A percentile compares a stretch with the other conserved stretches of the same genome.
These are phyloP conservation scores for Schizonepeta tenuifolia DNA, from an alignment of 257 asterid genomes.

Conservation along the genomic window DNA sequence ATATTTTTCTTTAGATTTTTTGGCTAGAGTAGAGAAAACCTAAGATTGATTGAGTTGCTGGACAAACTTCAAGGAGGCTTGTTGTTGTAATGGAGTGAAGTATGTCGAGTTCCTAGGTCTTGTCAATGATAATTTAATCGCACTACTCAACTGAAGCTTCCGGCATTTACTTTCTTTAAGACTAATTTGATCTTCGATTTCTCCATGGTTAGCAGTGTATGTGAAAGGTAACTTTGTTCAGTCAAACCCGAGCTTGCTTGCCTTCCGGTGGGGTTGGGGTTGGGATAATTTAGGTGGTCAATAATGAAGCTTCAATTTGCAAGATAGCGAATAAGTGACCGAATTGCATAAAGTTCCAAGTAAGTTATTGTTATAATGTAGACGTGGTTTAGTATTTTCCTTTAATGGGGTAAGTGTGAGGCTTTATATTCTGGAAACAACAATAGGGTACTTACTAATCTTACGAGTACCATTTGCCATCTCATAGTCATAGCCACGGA, in stretches of 20 bases:
- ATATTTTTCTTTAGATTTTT: not conserved
- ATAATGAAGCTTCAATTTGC: not conserved
- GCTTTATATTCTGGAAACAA: not conserved
- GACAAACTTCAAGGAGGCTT: not conserved
- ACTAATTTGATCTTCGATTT: not conserved
- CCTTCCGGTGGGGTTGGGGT: not conserved
- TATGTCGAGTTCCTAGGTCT: slow-evolving; percentile 7
- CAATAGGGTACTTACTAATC: not conserved
- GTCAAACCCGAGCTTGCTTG: slow-evolving; percentile 9
- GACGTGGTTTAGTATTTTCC: not conserved
- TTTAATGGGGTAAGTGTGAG: not conserved
- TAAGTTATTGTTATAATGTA: slow-evolving; percentile 11
- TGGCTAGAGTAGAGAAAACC: not conserved
- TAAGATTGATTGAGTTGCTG: slow-evolving; percentile 19
- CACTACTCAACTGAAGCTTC: not conserved
- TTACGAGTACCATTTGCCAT: not conserved
- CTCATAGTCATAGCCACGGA: slow-evolving; percentile 5
- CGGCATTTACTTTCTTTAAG: slow-evolving; percentile 1
- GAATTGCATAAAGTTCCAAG: not conserved
- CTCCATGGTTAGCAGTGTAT: not conserved
- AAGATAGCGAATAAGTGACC: not conserved
- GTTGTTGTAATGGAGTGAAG: slow-evolving; percentile 3
- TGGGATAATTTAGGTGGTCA: not conserved
- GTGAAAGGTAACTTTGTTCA: slow-evolving; percentile 1
- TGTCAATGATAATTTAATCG: not conserved